These are phyloP conservation scores for Aspergillus cejpii DNA, from an alignment of 2,329 filamentous ascomycete species.

Conservation along the genomic window DNA sequence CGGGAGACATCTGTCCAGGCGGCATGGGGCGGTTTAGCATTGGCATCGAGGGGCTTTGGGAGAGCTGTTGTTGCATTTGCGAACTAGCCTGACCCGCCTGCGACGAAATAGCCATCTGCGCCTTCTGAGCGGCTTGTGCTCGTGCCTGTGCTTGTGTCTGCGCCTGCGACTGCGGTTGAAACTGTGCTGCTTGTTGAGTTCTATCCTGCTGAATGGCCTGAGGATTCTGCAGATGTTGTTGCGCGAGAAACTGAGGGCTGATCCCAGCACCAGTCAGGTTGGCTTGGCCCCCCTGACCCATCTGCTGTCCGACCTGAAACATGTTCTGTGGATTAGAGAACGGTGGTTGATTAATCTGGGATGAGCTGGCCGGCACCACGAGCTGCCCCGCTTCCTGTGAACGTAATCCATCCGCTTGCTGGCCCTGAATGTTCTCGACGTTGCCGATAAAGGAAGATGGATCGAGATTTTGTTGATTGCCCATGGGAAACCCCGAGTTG, in stretches of 20 bases:
- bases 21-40: constrained; percentile 42
- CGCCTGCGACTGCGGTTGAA: constrained; percentile 34
- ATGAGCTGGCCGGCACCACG: constrained; percentile 59
- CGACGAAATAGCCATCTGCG: constrained; percentile 42
- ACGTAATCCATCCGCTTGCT: constrained; percentile 57
- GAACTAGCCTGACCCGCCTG: constrained; percentile 41
- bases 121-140: constrained; percentile 41
- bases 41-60: constrained; percentile 36
- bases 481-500: constrained; percentile 32
- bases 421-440: constrained; percentile 52
- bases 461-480: constrained; percentile 28
- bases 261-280: constrained; percentile 34
- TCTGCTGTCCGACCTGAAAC: constrained; percentile 37
- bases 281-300: constrained; percentile 34
- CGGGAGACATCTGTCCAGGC: constrained; percentile 35
- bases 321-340: constrained; percentile 40
- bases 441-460: constrained; percentile 39
- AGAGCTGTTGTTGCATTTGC: constrained; percentile 34
- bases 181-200: constrained; percentile 32
- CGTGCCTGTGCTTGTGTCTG: constrained; percentile 38
- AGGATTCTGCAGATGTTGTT: constrained; percentile 39
- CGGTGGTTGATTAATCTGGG: constrained; percentile 42
- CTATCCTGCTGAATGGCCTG: constrained; percentile 42
- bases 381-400: constrained; percentile 55
- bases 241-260: constrained; percentile 38